Percentiles rank a stretch among this genome's conserved stretches.
These are phyloP conservation scores for Arachis hypogaea DNA, from an alignment of 306 rosid genomes.

Conservation along the genomic window DNA sequence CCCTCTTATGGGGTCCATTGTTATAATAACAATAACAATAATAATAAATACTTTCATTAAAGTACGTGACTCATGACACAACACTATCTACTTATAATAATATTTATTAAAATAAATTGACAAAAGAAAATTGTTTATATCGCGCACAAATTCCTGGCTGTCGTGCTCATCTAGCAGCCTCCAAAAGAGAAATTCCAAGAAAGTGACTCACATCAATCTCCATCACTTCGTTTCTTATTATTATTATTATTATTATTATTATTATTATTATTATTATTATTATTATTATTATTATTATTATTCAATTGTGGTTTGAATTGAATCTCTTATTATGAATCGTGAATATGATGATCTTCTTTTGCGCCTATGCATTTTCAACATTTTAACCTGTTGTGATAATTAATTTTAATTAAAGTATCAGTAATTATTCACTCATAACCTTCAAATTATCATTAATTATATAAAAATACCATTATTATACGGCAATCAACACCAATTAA, in stretches of 20 bases:
- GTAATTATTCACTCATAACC: too few relatives aligned
- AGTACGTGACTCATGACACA: slow-evolving; percentile 59
- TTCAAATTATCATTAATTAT: too few relatives aligned
- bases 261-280: too few relatives aligned
- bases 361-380: too few relatives aligned
- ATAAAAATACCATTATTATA: too few relatives aligned
- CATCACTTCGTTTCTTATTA: slow-evolving; percentile 35
- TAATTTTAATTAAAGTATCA: too few relatives aligned
- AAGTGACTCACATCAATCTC: slow-evolving; percentile 48
- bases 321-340: slow-evolving; percentile 3
- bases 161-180: slow-evolving; percentile 59
- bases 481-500: too few relatives aligned
- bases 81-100: slow-evolving; percentile 16
- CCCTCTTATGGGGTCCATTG: slow-evolving; percentile 23
- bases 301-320: slow-evolving; percentile 28
- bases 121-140: slow-evolving; percentile 26
- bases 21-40: too few relatives aligned
- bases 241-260: too few relatives aligned
- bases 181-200: slow-evolving; percentile 69
- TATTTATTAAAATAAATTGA: slow-evolving; percentile 5
- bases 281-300: slow-evolving; percentile 49
- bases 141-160: slow-evolving; percentile 42
- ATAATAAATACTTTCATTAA: slow-evolving; percentile 31
- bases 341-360: too few relatives aligned
- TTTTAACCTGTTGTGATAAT: too few relatives aligned